Base-by-base conservation (phyloP, 176 grass and related monocot genomes). In the Carex pumila region DNA sequence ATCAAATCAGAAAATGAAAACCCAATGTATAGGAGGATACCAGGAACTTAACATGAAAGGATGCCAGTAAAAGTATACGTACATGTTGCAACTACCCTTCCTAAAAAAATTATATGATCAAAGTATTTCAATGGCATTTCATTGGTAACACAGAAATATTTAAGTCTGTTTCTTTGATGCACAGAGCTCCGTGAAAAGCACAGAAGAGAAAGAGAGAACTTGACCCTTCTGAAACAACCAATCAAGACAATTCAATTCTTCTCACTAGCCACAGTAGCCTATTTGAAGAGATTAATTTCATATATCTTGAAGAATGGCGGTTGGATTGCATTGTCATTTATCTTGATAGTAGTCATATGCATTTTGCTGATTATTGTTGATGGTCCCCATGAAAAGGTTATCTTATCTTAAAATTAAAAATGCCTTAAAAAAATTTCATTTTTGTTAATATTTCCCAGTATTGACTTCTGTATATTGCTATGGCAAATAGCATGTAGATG, bases 141-240 rank as follows among this genome's bases (percentile, higher is more conserved):
- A 12, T 45, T 45, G 14, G 37, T 62, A 64, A 41, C 14, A 22
- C 17, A 47, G n/a, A 81, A 60, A 8, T 64, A 61, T 61, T 45
- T 64, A 25, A 63, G 3, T 81, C 4, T 68, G 11, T 72, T 68
- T 69, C 22, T 74, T 79, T 88, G 47, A 80, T 93, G 79, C 86
- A 67, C 88, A 95, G 96, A 95, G 89, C 92, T 95, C 59, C 83
- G 85, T 39, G 89, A 79, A 67, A 99, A 90, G 73, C 91, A 99
- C 77, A 90, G 81, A 91, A 69, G 83, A 73, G 93, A 95, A 56
- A 62, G 94, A 75, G 79, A 85, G 78, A 92, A 92, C 70, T 87
- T 99, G 80, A 99, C 87, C 17, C 73, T 99, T 62, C 79, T 89
- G 71, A 95, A 89, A 55, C 96, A 99, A 52, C 96, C 96, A 85